A percentile compares a stretch with the other conserved stretches of the same genome.
These are phyloP conservation scores for Backusella luteola DNA, from an alignment of 192 early-diverging fungal species.

Conservation along the genomic window DNA sequence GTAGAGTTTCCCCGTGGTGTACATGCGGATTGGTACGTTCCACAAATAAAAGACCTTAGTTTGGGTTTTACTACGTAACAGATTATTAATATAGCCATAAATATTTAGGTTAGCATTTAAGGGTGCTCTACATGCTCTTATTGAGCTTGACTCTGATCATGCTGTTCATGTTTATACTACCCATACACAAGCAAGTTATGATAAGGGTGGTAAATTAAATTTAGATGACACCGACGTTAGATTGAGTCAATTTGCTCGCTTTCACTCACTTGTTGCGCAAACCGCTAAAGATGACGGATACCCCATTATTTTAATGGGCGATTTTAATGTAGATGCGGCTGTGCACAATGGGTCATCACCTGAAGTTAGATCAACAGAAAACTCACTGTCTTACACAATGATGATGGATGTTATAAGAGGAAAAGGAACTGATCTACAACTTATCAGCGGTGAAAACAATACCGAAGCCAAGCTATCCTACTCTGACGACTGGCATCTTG, in stretches of 20 bases:
- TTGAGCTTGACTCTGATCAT: constrained; percentile 44
- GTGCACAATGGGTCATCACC: constrained; percentile 17
- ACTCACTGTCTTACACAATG: constrained; percentile 45
- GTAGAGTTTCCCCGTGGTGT: constrained; percentile 66
- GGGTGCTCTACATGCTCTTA: constrained; percentile 75
- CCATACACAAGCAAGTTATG: constrained; percentile 80
- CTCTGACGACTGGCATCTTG: not conserved
- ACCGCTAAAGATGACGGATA: constrained; percentile 35
- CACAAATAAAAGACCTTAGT: not conserved
- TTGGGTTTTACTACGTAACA: too few species aligned
- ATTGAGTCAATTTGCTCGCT: constrained; percentile 57
- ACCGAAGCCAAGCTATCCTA: not conserved
- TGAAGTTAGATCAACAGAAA: constrained; percentile 32
- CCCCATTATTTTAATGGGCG: constrained; percentile 33
- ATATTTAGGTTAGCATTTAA: constrained; percentile 55
- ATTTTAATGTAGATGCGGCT: constrained; percentile 67
- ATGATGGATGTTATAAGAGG: constrained; percentile 60
- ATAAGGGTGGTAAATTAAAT: constrained; percentile 40
- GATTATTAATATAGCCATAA: not conserved
- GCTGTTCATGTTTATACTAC: constrained; percentile 77
- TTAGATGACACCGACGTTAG: constrained; percentile 57
- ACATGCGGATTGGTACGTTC: constrained; percentile 64
- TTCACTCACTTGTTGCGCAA: constrained; percentile 62
- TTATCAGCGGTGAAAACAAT: not conserved
- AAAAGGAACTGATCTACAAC: constrained; percentile 18